Percentiles rank a stretch among this genome's conserved stretches.
Conservation (phyloP, 192 early-diverging fungal genomes). For the Linnemannia elongata region DNA sequence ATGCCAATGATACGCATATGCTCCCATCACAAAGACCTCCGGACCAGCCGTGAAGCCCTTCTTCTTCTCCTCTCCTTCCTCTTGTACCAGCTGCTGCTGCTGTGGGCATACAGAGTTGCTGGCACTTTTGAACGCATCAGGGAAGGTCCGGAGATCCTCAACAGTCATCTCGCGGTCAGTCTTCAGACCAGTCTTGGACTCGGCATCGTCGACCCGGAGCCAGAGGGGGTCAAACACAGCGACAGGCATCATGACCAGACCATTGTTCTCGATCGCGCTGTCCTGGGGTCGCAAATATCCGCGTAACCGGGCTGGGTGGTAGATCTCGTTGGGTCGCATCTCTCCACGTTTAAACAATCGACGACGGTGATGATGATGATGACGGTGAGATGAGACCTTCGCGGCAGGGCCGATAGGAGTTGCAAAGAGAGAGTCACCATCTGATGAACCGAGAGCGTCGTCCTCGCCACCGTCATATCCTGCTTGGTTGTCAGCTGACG, state of each 20-base stretch:
- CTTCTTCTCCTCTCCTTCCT: not conserved
- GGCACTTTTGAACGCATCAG: slow-evolving; percentile 21
- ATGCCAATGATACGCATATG: slow-evolving; percentile 59
- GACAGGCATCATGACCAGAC: slow-evolving; percentile 46
- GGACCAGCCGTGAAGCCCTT: slow-evolving; percentile 38
- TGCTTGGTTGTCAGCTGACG: not conserved
- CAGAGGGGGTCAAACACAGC: slow-evolving; percentile 57
- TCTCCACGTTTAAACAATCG: slow-evolving; percentile 15
- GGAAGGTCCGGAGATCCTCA: slow-evolving; percentile 21
- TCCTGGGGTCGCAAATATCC: slow-evolving; percentile 32
- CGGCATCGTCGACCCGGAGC: slow-evolving; percentile 33
- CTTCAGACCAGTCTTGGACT: slow-evolving; percentile 5
- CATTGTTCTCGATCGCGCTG: slow-evolving; percentile 28
- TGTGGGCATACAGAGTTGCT: slow-evolving; percentile 33
- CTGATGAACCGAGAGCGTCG: not conserved
- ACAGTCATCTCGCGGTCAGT: slow-evolving; percentile 25
- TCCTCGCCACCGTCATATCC: not conserved
- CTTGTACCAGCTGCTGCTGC: not conserved
- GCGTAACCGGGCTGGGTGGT: slow-evolving; percentile 49
- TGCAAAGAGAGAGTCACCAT: not conserved
- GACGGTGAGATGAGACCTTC: not conserved
- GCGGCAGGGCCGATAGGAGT: not conserved
- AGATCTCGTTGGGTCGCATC: slow-evolving; percentile 51
- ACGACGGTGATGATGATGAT: not conserved
- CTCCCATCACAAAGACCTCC: slow-evolving; percentile 46